Evolutionary conservation across 1,139 yeast genomes (phyloP), one percentile per base, ranked within the genome.

Genomic region (Entelexis sorbosivorans): DNA sequence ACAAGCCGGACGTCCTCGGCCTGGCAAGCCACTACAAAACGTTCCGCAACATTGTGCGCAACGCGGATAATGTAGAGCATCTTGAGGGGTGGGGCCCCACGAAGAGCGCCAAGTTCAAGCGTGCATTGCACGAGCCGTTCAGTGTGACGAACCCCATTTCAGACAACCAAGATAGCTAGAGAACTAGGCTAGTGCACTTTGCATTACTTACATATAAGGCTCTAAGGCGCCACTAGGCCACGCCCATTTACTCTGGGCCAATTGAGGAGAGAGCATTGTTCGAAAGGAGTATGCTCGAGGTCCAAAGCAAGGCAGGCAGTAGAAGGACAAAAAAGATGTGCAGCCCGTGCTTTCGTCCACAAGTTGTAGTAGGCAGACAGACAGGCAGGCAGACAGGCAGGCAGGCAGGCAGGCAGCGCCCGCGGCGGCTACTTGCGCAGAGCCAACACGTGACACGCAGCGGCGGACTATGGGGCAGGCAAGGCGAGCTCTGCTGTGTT

Each of bases 1-100:
- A 79, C 64, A 77, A 76, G 61, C 76, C 79, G 10, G 84, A 80
- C 59, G 81, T 78, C 22, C 69, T 74, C 8, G 76, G 76, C 46
- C 64, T 81, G 47, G 63, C 78, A 29, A 73, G 77, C 8, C 75
- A 75, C 52, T 78, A 72, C 59, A 78, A 78, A 43, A 72, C 78
- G 6, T 66, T 81, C 47, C 69, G 72, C 51, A 67, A 72, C 24
- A 77, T 80, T 10, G 73, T 79, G 6, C 62, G 64, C 10, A 67
- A 70, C 26, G 64, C 71, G 9, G 62, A 61, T 11, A 62, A 61
- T 6, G 63, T 73, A 40, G 63, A 61, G 22, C 65, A 63, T 33
- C 44, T 79, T 13, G 72, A 70, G 28, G 85, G 86, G 1, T 69
- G 81, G 66, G 85, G 86, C 3, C 70, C 73, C 3, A 69, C 73